A percentile compares a stretch with the other conserved stretches of the same genome.
Evolutionary conservation across 768 basidiomycete species (phyloP).

Genomic region (Myochromella boudieri): DNA sequence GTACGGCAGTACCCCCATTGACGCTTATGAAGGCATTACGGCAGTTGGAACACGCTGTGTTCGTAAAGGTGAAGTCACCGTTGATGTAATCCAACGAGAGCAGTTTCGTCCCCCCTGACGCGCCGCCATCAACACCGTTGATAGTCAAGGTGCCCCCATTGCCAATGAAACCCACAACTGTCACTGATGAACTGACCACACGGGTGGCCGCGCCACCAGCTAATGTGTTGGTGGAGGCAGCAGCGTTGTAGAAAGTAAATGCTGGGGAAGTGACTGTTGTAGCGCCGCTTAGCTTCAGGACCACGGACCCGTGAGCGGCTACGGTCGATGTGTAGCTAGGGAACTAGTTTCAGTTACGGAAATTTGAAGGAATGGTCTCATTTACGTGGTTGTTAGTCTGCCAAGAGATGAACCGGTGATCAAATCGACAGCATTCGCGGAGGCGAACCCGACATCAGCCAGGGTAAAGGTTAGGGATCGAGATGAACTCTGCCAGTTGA

Average conservation of each 20-base stretch:
- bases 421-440: constrained; percentile 39
- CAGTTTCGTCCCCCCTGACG: constrained; percentile 40
- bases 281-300: constrained; percentile 35
- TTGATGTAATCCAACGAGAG: constrained; percentile 49
- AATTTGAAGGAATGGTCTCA: neutral
- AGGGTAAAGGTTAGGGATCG: constrained; percentile 41
- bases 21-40: constrained; percentile 46
- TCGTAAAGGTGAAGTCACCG: constrained; percentile 40
- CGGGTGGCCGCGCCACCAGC: constrained; percentile 37
- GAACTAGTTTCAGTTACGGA: constrained; percentile 1
- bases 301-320: constrained; percentile 33
- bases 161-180: constrained; percentile 41
- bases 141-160: constrained; percentile 44
- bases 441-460: constrained; percentile 40
- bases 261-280: constrained; percentile 23
- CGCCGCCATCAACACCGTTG: constrained; percentile 40
- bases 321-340: constrained; percentile 35
- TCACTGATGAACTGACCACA: constrained; percentile 33
- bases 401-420: constrained; percentile 39
- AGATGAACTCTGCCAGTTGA: constrained; percentile 42
- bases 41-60: constrained; percentile 49
- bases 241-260: constrained; percentile 36
- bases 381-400: constrained; percentile 32
- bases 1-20: constrained; percentile 41
- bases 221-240: constrained; percentile 32